A percentile compares a stretch with the other conserved stretches of the same genome.
These are phyloP conservation scores for Fusarium clavum DNA, from an alignment of 2,329 filamentous ascomycete species.

Conservation along the genomic window DNA sequence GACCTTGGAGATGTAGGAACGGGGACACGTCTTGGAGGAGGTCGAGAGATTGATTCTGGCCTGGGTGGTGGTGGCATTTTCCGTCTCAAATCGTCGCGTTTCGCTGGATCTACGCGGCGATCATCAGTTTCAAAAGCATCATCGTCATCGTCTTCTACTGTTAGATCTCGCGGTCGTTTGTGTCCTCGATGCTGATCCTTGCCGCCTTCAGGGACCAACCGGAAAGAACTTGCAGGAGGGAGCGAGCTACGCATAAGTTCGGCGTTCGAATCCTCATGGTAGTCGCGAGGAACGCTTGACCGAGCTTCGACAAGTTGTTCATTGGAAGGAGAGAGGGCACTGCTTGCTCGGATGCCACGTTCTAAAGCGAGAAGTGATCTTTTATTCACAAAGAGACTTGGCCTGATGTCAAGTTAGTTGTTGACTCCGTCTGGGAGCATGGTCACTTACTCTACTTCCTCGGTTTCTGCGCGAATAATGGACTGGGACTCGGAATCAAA, in stretches of 20 bases:
- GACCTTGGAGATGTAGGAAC: conserved; percentile 9
- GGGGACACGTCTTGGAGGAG: conserved; percentile 9
- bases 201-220: neutral
- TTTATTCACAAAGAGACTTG: conserved; percentile 37
- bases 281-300: conserved; percentile 39
- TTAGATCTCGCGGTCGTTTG: conserved; percentile 6
- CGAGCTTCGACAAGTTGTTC: conserved; percentile 33
- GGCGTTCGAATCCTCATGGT: conserved; percentile 36
- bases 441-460: conserved; percentile 33
- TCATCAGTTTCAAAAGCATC: conserved; percentile 48
- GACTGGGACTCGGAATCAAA: conserved; percentile 43
- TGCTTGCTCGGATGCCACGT: conserved; percentile 2
- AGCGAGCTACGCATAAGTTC: conserved; percentile 31
- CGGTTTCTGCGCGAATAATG: conserved; percentile 36
- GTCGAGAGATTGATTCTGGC: conserved; percentile 5
- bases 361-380: conserved; percentile 38
- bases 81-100: conserved; percentile 35
- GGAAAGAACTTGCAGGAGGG: conserved; percentile 23
- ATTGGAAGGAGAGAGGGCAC: conserved; percentile 34
- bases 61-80: conserved; percentile 30
- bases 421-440: neutral
- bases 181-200: neutral
- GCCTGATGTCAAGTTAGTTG: conserved; percentile 27
- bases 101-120: conserved; percentile 42
- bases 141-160: conserved; percentile 41